Evolutionary conservation across 352 stramenopile species (phyloP).

Genomic region (Pythium volutum): DNA sequence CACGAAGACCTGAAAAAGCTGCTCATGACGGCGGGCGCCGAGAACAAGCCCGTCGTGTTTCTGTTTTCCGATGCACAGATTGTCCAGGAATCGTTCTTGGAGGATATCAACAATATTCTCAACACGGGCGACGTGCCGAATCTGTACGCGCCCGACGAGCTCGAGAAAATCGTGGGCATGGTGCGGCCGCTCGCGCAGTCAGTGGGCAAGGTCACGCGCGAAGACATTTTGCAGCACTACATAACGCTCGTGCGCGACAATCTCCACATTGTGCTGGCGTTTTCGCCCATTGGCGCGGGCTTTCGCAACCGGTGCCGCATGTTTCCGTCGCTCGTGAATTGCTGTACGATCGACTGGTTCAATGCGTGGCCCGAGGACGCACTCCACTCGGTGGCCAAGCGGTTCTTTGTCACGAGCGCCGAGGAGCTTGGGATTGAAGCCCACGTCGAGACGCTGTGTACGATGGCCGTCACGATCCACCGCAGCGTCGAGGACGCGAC

Average conservation of each 20-base stretch:
- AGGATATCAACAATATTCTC: constrained; percentile 95
- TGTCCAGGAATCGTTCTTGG: constrained; percentile 91
- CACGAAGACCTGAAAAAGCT: constrained; percentile 93
- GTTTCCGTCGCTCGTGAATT: constrained; percentile 94
- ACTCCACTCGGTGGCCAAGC: constrained; percentile 88
- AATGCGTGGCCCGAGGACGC: constrained; percentile 94
- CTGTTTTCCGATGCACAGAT: constrained; percentile 94
- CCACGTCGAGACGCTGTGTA: constrained; percentile 87
- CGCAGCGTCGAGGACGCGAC: constrained; percentile 88
- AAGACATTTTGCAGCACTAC: constrained; percentile 86
- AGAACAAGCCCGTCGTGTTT: constrained; percentile 90
- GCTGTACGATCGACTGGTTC: constrained; percentile 96
- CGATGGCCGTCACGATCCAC: constrained; percentile 93
- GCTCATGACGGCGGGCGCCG: constrained; percentile 83
- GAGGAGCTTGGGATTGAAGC: constrained; percentile 86
- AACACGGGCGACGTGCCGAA: constrained; percentile 94
- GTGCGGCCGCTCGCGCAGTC: constrained; percentile 78
- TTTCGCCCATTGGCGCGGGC: constrained; percentile 90
- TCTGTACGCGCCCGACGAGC: constrained; percentile 89
- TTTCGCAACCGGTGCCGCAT: constrained; percentile 93
- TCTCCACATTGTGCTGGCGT: constrained; percentile 92
- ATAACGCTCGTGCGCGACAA: constrained; percentile 92
- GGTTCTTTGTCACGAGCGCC: constrained; percentile 83
- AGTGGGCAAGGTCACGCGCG: constrained; percentile 77
- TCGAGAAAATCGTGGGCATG: constrained; percentile 87